Evolutionary conservation across 192 early-diverging fungal species (phyloP).

Genomic region (Spinellus fusiger): DNA sequence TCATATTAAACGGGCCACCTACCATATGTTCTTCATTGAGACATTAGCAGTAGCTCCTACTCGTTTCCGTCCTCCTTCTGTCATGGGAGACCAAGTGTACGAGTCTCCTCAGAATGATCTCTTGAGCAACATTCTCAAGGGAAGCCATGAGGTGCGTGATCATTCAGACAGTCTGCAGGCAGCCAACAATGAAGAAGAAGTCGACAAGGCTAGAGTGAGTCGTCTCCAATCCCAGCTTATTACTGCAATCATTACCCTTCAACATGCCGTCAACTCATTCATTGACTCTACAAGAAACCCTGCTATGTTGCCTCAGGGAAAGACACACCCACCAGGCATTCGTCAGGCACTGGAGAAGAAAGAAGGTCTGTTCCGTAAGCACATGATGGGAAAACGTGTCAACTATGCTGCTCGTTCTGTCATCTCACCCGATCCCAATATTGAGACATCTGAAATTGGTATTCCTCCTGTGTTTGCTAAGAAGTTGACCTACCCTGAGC

Average conservation of each 20-base stretch:
- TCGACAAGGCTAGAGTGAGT: conserved; percentile 12
- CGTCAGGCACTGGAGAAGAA: conserved; percentile 98
- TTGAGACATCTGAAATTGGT: conserved; percentile 97
- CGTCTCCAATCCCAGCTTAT: conserved; percentile 16
- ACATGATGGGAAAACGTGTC: conserved; percentile 99
- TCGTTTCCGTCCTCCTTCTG: conserved; percentile 88
- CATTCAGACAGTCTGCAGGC: conserved; percentile 37
- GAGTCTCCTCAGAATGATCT: conserved; percentile 96
- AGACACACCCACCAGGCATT: conserved; percentile 80
- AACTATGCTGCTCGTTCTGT: conserved; percentile 98
- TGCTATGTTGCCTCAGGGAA: conserved; percentile 47
- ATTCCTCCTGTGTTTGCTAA: conserved; percentile 94
- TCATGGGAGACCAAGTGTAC: conserved; percentile 83
- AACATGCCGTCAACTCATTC: conserved; percentile 86
- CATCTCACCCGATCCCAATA: conserved; percentile 96
- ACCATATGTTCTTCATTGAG: conserved; percentile 93
- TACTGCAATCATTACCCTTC: conserved; percentile 61
- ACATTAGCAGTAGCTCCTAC: conserved; percentile 87
- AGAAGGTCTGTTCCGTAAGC: conserved; percentile 97
- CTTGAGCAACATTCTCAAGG: conserved; percentile 77
- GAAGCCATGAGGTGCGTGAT: conserved; percentile 61
- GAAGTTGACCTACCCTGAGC: conserved; percentile 95
- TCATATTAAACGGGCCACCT: conserved; percentile 38
- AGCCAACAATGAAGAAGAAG: conserved; percentile 9
- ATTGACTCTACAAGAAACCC: conserved; percentile 92